Base-by-base conservation (phyloP, 768 basidiomycete genomes). In the Daedaleopsis sinensis region DNA sequence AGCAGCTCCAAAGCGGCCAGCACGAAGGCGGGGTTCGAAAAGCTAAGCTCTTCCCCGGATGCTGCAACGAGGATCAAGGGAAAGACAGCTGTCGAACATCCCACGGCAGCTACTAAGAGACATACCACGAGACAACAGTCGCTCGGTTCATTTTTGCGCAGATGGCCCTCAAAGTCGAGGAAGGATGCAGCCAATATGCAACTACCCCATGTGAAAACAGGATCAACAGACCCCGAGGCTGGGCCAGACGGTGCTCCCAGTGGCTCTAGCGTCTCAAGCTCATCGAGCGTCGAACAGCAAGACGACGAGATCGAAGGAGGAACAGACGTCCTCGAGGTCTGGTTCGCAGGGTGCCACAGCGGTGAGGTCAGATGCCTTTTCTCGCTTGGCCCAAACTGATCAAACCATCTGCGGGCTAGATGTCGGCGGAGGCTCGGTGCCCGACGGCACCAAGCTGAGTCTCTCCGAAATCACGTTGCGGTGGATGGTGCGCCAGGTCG, bases 401-500 rank as follows among this genome's bases (percentile, higher is more conserved):
- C 36, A 15, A 10, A 27, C 36, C 16, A 46, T 11, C 43, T 19
- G 0, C 32, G 15, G 10, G 9, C 10, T 52, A 90, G 90, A 92
- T 69, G 77, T 93, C 19, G 91, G 91, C 21, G 91, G 91, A 15
- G 87, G 88, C 18, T 72, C 77, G 9, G 82, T 83, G 3, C 48
- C 67, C 3, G 81, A 90, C 63, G 72, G 61, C 10, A 36, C 75
- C 0, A 52, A 67, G 9, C 73, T 78, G 57, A 77, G 77, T 9
- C 79, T 93, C 6, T 74, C 84, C 1, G 81, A 89, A 66, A 84
- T 90, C 64, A 75, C 84, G 18, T 76, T 94, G 32, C 82, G 84
- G 27, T 94, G 91, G 91, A 92, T 94, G 90, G 78, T 93, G 38
- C 84, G 85, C 55, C 82, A 93, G 65, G 77, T 85, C 58, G 77